Base-by-base conservation (phyloP, 306 rosid genomes). In the Rubus idaeus region DNA sequence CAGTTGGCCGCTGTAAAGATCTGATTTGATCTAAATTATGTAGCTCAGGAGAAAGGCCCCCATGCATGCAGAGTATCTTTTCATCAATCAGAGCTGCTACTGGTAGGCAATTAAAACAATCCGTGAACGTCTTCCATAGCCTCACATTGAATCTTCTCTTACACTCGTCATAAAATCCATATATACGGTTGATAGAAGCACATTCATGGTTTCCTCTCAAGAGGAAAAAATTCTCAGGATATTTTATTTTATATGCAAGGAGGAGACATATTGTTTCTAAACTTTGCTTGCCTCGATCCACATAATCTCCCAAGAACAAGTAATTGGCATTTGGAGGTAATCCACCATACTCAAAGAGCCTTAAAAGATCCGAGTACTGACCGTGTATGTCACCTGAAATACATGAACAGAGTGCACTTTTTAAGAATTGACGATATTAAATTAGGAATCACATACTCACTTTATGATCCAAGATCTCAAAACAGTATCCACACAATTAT, bases 151-250 rank as follows among this genome's bases (percentile, higher is more conserved):
- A 94, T 83, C 98, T 89, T 82, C 97, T 90, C 84, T 94, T 94
- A 77, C 98, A 94, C 84, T 94, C 98, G n/a, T 94, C 98, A 63
- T 92, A 92, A 84, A 94, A 94, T 56, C 98, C 98, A 53, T 94
- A 94, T 81, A 92, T 94, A 40, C 96, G 95, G 82, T 94, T 94
- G 80, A 94, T 91, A 26, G 98, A 90, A 77, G 98, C 97, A 74
- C 98, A 94, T 83, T 94, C 98, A 49, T 94, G 98, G 84, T 94
- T 94, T 69, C 98, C 98, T 82, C 98, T 88, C 80, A 94, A 86
- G 65, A 94, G 85, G 83, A 94, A 94, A 84, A 94, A 94, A 73
- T 92, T 94, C 79, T 92, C 93, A 6, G 97, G 95, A 78, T 90
- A 88, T 83, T 86, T 94, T 70, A 94, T 87, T 84, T 94, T 94